Conservation (phyloP, 495 filamentous ascomycete genomes). For the Penicillium herquei region DNA sequence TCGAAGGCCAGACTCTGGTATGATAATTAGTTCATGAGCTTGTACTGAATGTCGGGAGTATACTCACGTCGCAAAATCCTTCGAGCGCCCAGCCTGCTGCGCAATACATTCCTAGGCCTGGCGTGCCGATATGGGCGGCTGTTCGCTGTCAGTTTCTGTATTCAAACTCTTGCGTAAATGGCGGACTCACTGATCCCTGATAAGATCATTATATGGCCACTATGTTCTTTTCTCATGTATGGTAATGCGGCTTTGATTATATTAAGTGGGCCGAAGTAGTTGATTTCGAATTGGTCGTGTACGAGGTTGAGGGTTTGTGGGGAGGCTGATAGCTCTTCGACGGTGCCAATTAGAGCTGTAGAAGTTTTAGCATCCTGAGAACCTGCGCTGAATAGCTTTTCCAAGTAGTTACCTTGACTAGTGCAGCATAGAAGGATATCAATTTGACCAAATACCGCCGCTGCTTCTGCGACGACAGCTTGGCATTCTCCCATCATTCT, state of each 20-base stretch:
- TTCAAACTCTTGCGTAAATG: background rate
- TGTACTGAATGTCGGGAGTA: background rate
- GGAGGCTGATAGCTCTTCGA: slow-evolving; percentile 83
- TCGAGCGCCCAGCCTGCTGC: slow-evolving; percentile 94
- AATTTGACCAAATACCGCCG: slow-evolving; percentile 77
- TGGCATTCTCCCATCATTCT: slow-evolving; percentile 61
- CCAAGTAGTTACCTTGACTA: slow-evolving; percentile 64
- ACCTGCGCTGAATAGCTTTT: background rate
- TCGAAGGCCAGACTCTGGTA: slow-evolving; percentile 83
- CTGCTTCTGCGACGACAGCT: slow-evolving; percentile 81
- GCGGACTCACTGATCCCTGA: slow-evolving; percentile 69
- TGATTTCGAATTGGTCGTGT: slow-evolving; percentile 87
- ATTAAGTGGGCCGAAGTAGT: slow-evolving; percentile 93
- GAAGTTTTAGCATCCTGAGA: background rate
- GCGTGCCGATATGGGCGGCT: slow-evolving; percentile 88
- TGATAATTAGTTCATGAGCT: slow-evolving; percentile 12
- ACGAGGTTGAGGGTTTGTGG: slow-evolving; percentile 72
- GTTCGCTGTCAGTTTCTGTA: too few relatives aligned
- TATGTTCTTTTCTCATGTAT: slow-evolving; percentile 70
- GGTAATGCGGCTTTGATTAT: slow-evolving; percentile 90
- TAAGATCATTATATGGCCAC: slow-evolving; percentile 85
- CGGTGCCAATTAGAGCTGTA: slow-evolving; percentile 79
- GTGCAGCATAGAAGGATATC: slow-evolving; percentile 89
- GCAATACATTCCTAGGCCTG: slow-evolving; percentile 85
- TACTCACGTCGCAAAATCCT: slow-evolving; percentile 84